These are phyloP conservation scores for Penicillium palitans DNA, from an alignment of 2,329 filamentous ascomycete genomes.

Conservation along the genomic window DNA sequence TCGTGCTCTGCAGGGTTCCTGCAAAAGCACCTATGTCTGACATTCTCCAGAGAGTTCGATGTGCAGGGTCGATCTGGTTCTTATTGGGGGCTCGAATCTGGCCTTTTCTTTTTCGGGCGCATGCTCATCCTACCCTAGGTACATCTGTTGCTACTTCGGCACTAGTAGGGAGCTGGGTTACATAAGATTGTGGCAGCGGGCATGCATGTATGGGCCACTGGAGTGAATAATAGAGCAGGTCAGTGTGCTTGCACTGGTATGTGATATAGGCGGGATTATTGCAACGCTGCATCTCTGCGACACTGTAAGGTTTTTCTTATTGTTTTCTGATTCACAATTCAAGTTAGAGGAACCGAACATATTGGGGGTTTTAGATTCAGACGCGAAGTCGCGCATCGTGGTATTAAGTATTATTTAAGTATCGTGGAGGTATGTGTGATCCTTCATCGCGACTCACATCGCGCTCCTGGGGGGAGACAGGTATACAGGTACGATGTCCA, in stretches of 20 bases:
- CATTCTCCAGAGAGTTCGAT: constrained; percentile 11
- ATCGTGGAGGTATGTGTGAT: not conserved
- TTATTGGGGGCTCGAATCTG: not conserved
- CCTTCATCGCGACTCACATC: constrained; percentile 12
- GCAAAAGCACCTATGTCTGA: constrained; percentile 11
- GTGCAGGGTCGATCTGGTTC: constrained; percentile 6
- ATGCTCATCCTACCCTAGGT: not conserved
- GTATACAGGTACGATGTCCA: not conserved
- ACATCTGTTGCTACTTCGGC: not conserved
- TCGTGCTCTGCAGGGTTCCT: constrained; percentile 9
- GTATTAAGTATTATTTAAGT: not conserved
- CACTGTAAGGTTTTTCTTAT: constrained; percentile 9
- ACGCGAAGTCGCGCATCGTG: constrained; percentile 2
- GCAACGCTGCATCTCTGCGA: constrained; percentile 7
- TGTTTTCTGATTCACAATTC: not conserved
- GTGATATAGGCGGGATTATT: constrained; percentile 12
- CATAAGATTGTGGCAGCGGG: constrained; percentile 3
- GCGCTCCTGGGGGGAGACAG: not conserved
- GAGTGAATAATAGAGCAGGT: constrained; percentile 1
- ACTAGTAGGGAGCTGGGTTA: not conserved
- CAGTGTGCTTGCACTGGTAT: constrained; percentile 10
- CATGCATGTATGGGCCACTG: not conserved
- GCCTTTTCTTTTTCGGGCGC: not conserved
- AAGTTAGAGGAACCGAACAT: not conserved
- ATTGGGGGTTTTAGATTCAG: not conserved